These are phyloP conservation scores for Kuraishia piskuri DNA, from an alignment of 805 yeast genomes.

Conservation along the genomic window DNA sequence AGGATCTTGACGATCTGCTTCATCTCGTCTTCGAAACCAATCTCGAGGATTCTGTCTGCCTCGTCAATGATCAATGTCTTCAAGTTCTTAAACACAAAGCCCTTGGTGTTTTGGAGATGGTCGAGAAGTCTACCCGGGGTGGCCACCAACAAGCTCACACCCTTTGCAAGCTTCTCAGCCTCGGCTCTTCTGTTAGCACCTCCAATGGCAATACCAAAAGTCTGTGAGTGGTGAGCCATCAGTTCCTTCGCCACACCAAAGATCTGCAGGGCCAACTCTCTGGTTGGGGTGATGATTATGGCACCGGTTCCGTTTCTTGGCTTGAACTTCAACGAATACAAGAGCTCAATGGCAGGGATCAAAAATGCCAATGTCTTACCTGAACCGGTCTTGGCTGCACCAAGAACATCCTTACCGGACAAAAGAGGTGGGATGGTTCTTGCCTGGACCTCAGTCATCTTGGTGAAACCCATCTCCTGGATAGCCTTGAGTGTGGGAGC, in stretches of 20 bases:
- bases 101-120: constrained; percentile 92
- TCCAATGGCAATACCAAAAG: constrained; percentile 94
- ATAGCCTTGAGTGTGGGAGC: constrained; percentile 78
- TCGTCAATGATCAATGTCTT: constrained; percentile 94
- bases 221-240: constrained; percentile 85
- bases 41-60: constrained; percentile 95
- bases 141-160: constrained; percentile 90
- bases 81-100: constrained; percentile 89
- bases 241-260: constrained; percentile 96
- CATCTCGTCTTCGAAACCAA: constrained; percentile 99
- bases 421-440: constrained; percentile 93
- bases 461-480: constrained; percentile 79
- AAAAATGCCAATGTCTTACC: constrained; percentile 96
- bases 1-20: constrained; percentile 88
- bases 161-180: constrained; percentile 88
- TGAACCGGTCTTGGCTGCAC: constrained; percentile 99
- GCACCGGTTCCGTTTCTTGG: constrained; percentile 99
- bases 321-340: constrained; percentile 85
- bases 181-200: constrained; percentile 98
- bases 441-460: constrained; percentile 92
- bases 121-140: constrained; percentile 97
- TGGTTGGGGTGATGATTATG: constrained; percentile 90
- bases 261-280: constrained; percentile 95
- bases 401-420: constrained; percentile 95
- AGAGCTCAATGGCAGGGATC: constrained; percentile 90